A percentile compares a stretch with the other conserved stretches of the same genome.
Conservation (phyloP, 1,284 basidiomycete species). For the Phellinidium pouzarii region DNA sequence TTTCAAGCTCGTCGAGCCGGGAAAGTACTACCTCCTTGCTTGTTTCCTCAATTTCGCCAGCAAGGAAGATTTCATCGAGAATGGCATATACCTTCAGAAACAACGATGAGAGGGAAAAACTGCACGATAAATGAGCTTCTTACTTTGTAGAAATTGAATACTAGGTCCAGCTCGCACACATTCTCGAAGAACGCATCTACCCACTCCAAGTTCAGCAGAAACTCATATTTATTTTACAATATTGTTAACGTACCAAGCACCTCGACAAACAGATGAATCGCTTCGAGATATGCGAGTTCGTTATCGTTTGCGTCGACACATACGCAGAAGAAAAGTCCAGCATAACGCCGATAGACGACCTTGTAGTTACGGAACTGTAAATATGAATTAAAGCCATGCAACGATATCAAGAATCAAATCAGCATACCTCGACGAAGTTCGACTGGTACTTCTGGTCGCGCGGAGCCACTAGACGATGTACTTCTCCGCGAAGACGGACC, state of each 20-base stretch:
- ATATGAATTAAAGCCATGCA: neutral
- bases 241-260: conserved; percentile 64
- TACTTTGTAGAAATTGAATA: conserved; percentile 99
- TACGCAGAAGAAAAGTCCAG: conserved; percentile 95
- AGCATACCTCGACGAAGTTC: conserved; percentile 92
- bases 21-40: conserved; percentile 92
- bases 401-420: neutral
- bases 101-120: conserved; percentile 10
- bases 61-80: conserved; percentile 97
- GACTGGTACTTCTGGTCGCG: conserved; percentile 98
- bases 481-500: conserved; percentile 90
- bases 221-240: neutral
- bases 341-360: conserved; percentile 91
- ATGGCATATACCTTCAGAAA: conserved; percentile 83
- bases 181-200: conserved; percentile 98
- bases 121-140: neutral
- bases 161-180: conserved; percentile 93
- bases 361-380: conserved; percentile 90
- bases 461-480: conserved; percentile 93
- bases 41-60: conserved; percentile 97
- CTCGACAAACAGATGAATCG: conserved; percentile 97
- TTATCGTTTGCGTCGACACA: conserved; percentile 99
- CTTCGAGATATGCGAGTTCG: conserved; percentile 94
- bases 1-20: conserved; percentile 85
- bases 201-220: neutral